Evolutionary conservation across 2,329 filamentous ascomycete genomes (phyloP).

Genomic region (Alternaria arborescens): DNA sequence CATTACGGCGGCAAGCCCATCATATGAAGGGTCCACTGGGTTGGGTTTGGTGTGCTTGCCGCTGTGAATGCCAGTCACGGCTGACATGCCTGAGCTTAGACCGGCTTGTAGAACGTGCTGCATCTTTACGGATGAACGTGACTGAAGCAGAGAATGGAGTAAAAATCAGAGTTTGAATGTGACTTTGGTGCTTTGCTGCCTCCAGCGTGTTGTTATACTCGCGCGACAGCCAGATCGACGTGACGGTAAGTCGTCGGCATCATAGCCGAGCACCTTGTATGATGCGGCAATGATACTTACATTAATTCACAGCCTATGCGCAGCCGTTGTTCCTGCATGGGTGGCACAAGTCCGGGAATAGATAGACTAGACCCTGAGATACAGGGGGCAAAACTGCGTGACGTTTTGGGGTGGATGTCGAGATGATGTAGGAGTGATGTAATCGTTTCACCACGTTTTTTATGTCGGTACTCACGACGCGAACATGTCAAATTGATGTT

Average conservation of each 20-base stretch:
- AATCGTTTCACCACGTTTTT: neutral
- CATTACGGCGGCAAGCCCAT: slow-evolving; percentile 4
- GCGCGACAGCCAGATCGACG: neutral
- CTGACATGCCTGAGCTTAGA: slow-evolving; percentile 3
- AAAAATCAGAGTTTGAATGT: neutral
- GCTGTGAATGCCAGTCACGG: slow-evolving; percentile 1
- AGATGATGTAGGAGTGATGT: neutral
- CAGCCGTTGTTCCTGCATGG: slow-evolving; percentile 1
- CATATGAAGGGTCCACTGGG: slow-evolving; percentile 2
- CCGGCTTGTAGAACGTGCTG: slow-evolving; percentile 9
- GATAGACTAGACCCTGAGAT: neutral
- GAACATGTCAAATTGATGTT: neutral
- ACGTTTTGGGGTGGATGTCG: neutral
- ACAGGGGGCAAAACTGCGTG: neutral
- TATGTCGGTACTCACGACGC: neutral
- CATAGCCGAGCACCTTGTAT: neutral
- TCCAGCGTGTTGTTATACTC: neutral
- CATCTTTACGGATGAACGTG: neutral
- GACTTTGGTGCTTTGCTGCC: neutral
- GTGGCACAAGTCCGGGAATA: neutral
- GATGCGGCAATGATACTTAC: slow-evolving; percentile 9
- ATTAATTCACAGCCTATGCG: slow-evolving; percentile 3
- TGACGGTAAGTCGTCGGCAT: slow-evolving; percentile 1
- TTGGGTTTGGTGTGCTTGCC: slow-evolving; percentile 10
- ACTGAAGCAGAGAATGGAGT: neutral